Evolutionary conservation across 140 eudicot species (phyloP).

Genomic region (Ambrosia hybrid): DNA sequence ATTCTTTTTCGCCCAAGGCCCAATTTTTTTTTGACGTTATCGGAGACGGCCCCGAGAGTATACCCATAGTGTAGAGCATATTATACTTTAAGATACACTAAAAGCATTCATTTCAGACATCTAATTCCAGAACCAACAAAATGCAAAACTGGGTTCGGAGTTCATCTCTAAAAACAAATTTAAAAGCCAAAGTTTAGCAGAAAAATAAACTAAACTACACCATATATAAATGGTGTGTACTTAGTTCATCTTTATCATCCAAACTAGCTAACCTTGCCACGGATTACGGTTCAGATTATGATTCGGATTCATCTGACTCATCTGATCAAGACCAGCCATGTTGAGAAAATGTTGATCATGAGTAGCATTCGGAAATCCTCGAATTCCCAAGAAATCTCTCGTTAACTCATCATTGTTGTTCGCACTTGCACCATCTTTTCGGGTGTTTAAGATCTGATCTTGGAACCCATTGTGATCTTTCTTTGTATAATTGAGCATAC

Average conservation of each 20-base stretch:
- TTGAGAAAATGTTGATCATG: slow-evolving; percentile 45
- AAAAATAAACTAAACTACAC: slow-evolving; percentile 22
- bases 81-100: background rate
- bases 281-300: slow-evolving; percentile 46
- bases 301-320: slow-evolving; percentile 32
- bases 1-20: too few relatives aligned
- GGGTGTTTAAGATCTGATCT: slow-evolving; percentile 7
- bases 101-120: slow-evolving; percentile 29
- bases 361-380: slow-evolving; percentile 49
- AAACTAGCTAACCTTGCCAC: slow-evolving; percentile 49
- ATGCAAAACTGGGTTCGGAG: slow-evolving; percentile 29
- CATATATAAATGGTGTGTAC: background rate
- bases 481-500: slow-evolving; percentile 39
- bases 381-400: slow-evolving; percentile 71
- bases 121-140: slow-evolving; percentile 27
- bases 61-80: slow-evolving; percentile 22
- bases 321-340: slow-evolving; percentile 51
- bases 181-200: slow-evolving; percentile 7
- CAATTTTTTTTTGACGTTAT: too few relatives aligned
- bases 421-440: slow-evolving; percentile 33
- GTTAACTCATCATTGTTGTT: slow-evolving; percentile 54
- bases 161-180: slow-evolving; percentile 30
- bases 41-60: too few relatives aligned
- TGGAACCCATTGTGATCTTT: background rate
- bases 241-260: slow-evolving; percentile 16